Conservation (phyloP, 1,284 basidiomycete genomes). For the Coniophora puteana region DNA sequence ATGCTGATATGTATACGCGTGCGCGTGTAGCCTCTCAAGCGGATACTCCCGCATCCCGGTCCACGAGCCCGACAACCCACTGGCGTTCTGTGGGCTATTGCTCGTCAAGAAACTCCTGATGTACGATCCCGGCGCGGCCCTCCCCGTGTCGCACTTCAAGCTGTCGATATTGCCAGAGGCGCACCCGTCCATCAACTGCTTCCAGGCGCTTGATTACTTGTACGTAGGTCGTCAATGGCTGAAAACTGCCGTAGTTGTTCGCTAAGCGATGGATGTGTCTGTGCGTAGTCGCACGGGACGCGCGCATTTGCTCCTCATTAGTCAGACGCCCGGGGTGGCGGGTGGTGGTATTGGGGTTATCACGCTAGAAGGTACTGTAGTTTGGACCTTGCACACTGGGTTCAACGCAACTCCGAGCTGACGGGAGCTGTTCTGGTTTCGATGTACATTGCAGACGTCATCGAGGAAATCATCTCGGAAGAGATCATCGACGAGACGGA, state of each 20-base stretch:
- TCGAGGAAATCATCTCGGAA: conserved; percentile 76
- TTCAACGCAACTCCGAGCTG: conserved; percentile 61
- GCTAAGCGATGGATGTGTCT: conserved; percentile 25
- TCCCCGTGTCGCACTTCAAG: conserved; percentile 67
- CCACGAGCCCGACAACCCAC: conserved; percentile 70
- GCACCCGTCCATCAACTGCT: conserved; percentile 74
- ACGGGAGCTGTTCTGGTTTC: background rate
- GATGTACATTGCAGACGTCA: background rate
- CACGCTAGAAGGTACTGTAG: conserved; percentile 57
- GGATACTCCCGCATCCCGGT: conserved; percentile 94
- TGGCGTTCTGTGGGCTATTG: conserved; percentile 81
- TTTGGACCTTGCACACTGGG: background rate
- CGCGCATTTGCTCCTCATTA: conserved; percentile 85
- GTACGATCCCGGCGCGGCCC: conserved; percentile 79
- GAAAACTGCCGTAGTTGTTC: background rate
- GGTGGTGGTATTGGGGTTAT: conserved; percentile 80
- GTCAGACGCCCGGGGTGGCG: conserved; percentile 69
- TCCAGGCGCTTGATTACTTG: conserved; percentile 81
- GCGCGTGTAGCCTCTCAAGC: conserved; percentile 45
- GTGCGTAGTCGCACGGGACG: conserved; percentile 83
- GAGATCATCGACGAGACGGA: conserved; percentile 88
- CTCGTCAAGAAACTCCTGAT: conserved; percentile 82
- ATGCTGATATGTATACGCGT: no score
- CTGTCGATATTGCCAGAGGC: conserved; percentile 86
- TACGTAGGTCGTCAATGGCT: conserved; percentile 26